Percentiles rank a stretch among this genome's conserved stretches.
phyloP scores from a whole-genome alignment of 345 rosid species.

The Hibiscus trionum region DNA sequence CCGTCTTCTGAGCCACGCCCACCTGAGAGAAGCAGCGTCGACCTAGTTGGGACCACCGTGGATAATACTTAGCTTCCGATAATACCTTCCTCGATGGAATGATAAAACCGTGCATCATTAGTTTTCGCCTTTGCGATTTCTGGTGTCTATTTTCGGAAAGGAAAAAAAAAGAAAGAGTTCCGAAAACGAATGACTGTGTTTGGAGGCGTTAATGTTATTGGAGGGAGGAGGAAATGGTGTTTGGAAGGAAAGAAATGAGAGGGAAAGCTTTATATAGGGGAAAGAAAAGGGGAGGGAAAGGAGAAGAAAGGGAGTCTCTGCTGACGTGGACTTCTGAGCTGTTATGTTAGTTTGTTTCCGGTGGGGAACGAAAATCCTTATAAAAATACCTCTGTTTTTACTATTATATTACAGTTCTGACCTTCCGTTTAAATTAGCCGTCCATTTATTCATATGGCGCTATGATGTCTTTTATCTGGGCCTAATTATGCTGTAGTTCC shows the following conservation, averaged over 20 bases:
- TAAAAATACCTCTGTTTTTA: neutral
- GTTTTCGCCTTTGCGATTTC: neutral
- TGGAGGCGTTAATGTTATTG: neutral
- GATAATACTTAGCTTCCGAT: conserved; percentile 21
- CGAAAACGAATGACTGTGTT: conserved; percentile 20
- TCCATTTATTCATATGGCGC: neutral
- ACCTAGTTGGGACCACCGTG: conserved; percentile 9
- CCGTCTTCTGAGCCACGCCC: conserved; percentile 21
- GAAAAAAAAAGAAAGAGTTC: neutral
- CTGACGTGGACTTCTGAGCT: neutral
- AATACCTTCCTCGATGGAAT: conserved; percentile 27
- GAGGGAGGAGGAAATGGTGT: neutral
- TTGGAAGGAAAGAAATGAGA: neutral
- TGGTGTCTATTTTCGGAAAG: neutral
- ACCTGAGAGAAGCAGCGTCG: conserved; percentile 39
- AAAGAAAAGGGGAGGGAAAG: neutral
- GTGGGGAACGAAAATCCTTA: neutral
- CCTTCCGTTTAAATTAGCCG: neutral
- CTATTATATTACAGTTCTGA: neutral
- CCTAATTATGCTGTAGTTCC: too few species aligned
- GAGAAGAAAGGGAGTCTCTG: neutral
- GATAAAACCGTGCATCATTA: conserved; percentile 41
- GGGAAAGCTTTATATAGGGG: conserved; percentile 2
- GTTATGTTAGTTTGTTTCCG: neutral
- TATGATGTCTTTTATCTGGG: too few species aligned